These are phyloP conservation scores for Cicer pinnatifidum DNA, from an alignment of 306 rosid species.

Conservation along the genomic window DNA sequence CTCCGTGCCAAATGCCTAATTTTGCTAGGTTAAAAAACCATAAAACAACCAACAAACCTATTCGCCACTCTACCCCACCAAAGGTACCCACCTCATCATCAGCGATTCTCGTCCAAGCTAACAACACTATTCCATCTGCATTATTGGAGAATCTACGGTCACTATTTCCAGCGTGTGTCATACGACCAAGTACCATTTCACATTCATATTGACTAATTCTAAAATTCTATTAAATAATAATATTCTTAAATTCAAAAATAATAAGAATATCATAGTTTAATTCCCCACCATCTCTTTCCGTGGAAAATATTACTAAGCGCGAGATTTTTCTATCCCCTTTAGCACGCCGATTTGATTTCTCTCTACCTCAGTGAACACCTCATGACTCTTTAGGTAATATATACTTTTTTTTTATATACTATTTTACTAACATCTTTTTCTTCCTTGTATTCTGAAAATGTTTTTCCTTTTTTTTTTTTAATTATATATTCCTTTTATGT, in stretches of 20 bases:
- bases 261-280: not conserved
- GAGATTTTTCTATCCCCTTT: slow-evolving; percentile 33
- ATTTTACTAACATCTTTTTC: slow-evolving; percentile 22
- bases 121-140: not conserved
- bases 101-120: not conserved
- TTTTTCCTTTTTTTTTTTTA: not conserved
- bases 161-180: slow-evolving; percentile 40
- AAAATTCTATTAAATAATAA: not conserved
- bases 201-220: slow-evolving; percentile 44
- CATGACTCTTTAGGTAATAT: slow-evolving; percentile 41
- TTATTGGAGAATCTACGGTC: slow-evolving; percentile 43
- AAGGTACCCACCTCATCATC: slow-evolving; percentile 35
- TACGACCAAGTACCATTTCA: slow-evolving; percentile 42
- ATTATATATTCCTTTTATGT: not conserved
- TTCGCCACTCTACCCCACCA: slow-evolving; percentile 11
- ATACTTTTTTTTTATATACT: not conserved
- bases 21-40: too few relatives aligned
- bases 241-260: not conserved
- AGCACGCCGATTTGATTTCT: slow-evolving; percentile 35
- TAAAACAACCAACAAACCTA: slow-evolving; percentile 19
- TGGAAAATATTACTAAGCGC: slow-evolving; percentile 35
- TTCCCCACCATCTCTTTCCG: slow-evolving; percentile 4
- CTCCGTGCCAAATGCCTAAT: too few relatives aligned
- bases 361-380: slow-evolving; percentile 35
- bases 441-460: slow-evolving; percentile 15